Conservation (phyloP, 177 flowering plant genomes). For the Vitis hybrid region DNA sequence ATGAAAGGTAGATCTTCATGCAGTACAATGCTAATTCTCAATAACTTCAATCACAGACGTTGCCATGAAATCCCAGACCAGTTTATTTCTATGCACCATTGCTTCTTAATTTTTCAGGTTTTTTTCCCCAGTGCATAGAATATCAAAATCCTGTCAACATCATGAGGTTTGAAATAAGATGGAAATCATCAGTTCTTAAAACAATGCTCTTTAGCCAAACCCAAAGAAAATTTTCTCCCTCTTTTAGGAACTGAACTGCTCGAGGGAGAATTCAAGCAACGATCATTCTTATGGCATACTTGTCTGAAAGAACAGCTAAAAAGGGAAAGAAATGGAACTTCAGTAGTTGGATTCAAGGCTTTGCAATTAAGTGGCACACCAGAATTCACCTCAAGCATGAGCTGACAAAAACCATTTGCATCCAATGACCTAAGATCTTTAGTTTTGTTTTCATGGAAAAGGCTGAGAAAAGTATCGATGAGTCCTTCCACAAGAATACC, state of each 20-base stretch:
- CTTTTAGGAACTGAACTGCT: too few species aligned
- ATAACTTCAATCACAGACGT: not conserved
- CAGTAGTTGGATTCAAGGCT: not conserved
- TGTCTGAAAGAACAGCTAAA: not conserved
- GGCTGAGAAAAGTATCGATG: slow-evolving; percentile 86
- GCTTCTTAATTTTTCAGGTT: not conserved
- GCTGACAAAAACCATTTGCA: slow-evolving; percentile 97
- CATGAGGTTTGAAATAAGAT: slow-evolving; percentile 1
- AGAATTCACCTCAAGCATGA: slow-evolving; percentile 91
- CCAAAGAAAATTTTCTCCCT: not conserved
- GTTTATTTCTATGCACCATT: not conserved
- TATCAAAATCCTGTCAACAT: not conserved
- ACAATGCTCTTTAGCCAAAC: not conserved
- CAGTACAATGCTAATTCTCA: not conserved
- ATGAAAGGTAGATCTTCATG: not conserved
- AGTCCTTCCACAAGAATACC: slow-evolving; percentile 97
- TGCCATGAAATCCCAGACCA: too few species aligned
- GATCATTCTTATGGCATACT: not conserved
- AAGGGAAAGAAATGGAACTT: not conserved
- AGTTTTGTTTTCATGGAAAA: slow-evolving; percentile 68
- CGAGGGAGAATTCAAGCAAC: too few species aligned
- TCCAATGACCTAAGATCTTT: slow-evolving; percentile 80
- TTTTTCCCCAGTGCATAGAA: not conserved
- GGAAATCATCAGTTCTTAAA: not conserved
- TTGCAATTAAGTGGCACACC: not conserved